Conservation (phyloP, 2,329 filamentous ascomycete genomes). For the Aureobasidium namibiae region DNA sequence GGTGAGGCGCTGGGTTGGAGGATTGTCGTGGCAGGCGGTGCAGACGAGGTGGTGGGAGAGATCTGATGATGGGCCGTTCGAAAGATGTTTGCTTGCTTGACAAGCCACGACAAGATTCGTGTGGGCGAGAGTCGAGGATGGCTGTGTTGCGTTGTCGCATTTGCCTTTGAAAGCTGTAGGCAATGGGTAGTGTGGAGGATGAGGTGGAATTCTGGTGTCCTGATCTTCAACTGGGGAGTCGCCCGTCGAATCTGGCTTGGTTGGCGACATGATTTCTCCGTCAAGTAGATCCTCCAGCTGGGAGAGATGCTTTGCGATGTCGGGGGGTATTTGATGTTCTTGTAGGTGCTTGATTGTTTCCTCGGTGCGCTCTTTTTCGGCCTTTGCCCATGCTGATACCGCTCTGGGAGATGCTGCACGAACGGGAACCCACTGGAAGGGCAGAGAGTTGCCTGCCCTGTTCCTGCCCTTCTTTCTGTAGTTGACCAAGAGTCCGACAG, state of each 20-base stretch:
- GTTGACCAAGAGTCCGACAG: background rate
- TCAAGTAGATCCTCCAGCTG: background rate
- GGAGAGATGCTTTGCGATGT: background rate
- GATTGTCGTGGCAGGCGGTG: background rate
- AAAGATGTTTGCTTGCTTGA: background rate
- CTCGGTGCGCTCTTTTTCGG: background rate
- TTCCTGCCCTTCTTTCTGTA: background rate
- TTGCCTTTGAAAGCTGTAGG: background rate
- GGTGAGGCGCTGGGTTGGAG: background rate
- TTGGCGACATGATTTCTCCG: background rate
- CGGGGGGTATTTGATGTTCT: background rate
- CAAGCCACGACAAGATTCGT: background rate
- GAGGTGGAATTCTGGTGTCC: background rate
- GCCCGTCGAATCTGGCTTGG: background rate
- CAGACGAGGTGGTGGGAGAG: background rate
- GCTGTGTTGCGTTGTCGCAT: background rate
- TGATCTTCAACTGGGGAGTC: background rate
- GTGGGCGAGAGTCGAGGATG: background rate
- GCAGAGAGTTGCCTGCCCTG: background rate
- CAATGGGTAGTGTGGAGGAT: background rate
- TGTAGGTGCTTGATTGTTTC: background rate
- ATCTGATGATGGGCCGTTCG: background rate
- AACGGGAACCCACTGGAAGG: background rate
- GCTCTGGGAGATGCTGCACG: no score
- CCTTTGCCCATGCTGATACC: background rate